Percentiles rank a stretch among this genome's conserved stretches.
Evolutionary conservation across 2,329 filamentous ascomycete species (phyloP).

Genomic region (Aspergillus sclerotialis): DNA sequence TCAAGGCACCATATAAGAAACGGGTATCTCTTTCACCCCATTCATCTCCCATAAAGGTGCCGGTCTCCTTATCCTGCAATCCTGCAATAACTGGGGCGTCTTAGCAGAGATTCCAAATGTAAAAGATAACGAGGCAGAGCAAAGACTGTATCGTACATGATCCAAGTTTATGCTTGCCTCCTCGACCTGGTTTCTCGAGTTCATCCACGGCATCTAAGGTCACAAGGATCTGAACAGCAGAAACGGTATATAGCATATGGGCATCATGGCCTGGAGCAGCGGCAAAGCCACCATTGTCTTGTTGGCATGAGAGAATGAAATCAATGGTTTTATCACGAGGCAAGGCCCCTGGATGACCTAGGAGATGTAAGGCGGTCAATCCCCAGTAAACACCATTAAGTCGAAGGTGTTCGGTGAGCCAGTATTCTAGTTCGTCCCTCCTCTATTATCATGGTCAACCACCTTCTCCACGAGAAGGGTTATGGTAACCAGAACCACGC

Average conservation of each 20-base stretch:
- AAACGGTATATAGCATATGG: slow-evolving; percentile 93
- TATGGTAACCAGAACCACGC: slow-evolving; percentile 34
- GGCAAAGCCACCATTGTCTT: slow-evolving; percentile 82
- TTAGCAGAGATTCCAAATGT: slow-evolving; percentile 11
- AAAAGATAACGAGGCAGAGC: slow-evolving; percentile 9
- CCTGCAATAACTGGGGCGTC: slow-evolving; percentile 60
- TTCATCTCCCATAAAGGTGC: slow-evolving; percentile 87
- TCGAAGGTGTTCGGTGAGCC: slow-evolving; percentile 92
- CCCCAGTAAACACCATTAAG: slow-evolving; percentile 98
- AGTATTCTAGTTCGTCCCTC: slow-evolving; percentile 94
- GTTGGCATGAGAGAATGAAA: slow-evolving; percentile 93
- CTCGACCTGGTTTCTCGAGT: slow-evolving; percentile 62
- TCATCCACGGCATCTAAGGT: slow-evolving; percentile 78
- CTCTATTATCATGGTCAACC: slow-evolving; percentile 49
- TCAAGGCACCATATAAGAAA: slow-evolving; percentile 85
- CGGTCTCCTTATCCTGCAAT: slow-evolving; percentile 72
- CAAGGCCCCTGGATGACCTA: slow-evolving; percentile 73
- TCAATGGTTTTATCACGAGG: slow-evolving; percentile 74
- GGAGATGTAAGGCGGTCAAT: slow-evolving; percentile 76
- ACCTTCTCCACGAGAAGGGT: slow-evolving; percentile 13
- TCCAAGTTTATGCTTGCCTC: slow-evolving; percentile 65
- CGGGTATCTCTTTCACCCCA: slow-evolving; percentile 96
- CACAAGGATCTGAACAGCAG: slow-evolving; percentile 86
- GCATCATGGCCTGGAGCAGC: slow-evolving; percentile 91
- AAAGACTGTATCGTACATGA: slow-evolving; percentile 63